These are phyloP conservation scores for Colletotrichum sp. DNA, from an alignment of 2,329 filamentous ascomycete species.

Conservation along the genomic window DNA sequence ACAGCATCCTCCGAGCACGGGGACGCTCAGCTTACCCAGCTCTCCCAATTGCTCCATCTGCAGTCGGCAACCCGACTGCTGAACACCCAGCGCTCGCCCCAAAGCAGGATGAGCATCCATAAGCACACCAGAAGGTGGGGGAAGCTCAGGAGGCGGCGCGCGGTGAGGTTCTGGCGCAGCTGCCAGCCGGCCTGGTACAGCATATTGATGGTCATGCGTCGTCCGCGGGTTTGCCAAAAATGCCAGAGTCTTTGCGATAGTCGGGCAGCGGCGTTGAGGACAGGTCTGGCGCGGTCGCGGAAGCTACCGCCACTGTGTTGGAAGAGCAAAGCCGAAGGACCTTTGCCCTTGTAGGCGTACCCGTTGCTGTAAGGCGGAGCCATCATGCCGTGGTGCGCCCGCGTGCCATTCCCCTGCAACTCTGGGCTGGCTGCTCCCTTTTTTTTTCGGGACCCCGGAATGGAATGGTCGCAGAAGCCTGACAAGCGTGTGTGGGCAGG, in stretches of 20 bases:
- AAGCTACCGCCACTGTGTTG: conserved; percentile 23
- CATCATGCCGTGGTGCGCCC: conserved; percentile 23
- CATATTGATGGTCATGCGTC: conserved; percentile 8
- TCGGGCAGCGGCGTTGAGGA: background rate
- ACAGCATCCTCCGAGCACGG: background rate
- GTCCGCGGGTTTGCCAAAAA: conserved; percentile 17
- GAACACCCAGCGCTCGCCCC: conserved; percentile 86
- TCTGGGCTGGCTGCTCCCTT: background rate
- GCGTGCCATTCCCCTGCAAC: conserved; percentile 31
- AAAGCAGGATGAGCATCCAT: conserved; percentile 81
- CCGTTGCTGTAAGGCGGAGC: conserved; percentile 44
- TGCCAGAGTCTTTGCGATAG: conserved; percentile 1
- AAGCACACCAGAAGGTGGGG: conserved; percentile 71
- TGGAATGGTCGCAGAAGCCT: background rate
- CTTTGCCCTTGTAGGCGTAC: conserved; percentile 13
- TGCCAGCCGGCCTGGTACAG: conserved; percentile 25
- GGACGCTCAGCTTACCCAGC: conserved; percentile 71
- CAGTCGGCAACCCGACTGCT: conserved; percentile 73
- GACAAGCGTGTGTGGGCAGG: background rate
- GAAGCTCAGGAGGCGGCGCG: conserved; percentile 62
- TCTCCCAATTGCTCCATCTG: conserved; percentile 87
- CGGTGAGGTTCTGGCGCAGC: conserved; percentile 51
- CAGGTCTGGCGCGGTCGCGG: conserved; percentile 19
- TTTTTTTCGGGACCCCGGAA: conserved; percentile 8
- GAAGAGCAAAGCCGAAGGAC: background rate